Base-by-base conservation (phyloP, 495 filamentous ascomycete genomes). In the Annulohypoxylon maeteangense region DNA sequence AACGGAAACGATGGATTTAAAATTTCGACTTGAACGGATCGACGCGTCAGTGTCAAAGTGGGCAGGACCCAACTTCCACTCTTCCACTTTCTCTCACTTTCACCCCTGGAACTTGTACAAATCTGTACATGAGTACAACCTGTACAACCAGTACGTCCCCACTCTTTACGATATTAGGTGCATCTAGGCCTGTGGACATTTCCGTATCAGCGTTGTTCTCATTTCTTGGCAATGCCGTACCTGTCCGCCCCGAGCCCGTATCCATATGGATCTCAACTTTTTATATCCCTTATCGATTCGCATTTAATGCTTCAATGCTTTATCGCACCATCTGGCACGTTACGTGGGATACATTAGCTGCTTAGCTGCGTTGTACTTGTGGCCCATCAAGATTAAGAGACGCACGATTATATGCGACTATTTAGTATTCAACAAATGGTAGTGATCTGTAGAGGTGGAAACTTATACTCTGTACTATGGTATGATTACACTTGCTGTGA, bases 41-140 rank as follows among this genome's bases (percentile, higher is more conserved):
- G 70, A 72, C 70, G 70, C 70, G 70, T 72, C 54, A 68, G 64
- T 71, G 20, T 25, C 44, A 27, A 60, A 51, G 45, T 40, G 27
- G 55, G 44, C 31, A 65, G 50, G 32, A 29, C 38, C 45, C 12
- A 53, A 62, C 18, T n/a, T 29, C 29, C 36, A 38, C 10, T 14
- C 36, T 14, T 14, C 36, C 36, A 40, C 11, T 12, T 14, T 14
- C n/a, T 4, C 36, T 40, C 36, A 40, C 11, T 38, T 38, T 16
- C n/a, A 22, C 38, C 57, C 57, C 31, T 34, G 45, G 45, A 48
- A 48, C 31, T 51, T 62, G 45, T 53, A 53, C 45, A 54, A 27
- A 40, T 63, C 12, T 25, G 60, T 54, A 63, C 20, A 23, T 42
- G 11, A 44, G 40, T 44, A 44, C 45, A 42, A 14, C 62, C 51